Evolutionary conservation across 2,329 filamentous ascomycete species (phyloP).

Genomic region (Colletotrichum filicis): DNA sequence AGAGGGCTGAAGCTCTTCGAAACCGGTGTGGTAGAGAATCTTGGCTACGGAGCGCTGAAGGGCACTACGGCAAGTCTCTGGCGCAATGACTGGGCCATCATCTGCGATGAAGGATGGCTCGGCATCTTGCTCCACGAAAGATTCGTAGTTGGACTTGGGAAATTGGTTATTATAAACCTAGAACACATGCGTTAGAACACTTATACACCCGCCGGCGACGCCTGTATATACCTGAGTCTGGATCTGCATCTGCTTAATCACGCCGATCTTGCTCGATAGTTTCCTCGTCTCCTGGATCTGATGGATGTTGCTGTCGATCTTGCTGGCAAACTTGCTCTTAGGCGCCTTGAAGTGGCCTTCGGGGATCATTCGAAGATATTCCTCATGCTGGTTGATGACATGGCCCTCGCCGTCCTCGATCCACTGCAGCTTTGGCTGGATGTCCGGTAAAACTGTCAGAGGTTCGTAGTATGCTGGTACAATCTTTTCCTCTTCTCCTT

Average conservation of each 20-base stretch:
- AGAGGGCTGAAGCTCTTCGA: constrained; percentile 96
- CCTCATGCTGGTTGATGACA: constrained; percentile 87
- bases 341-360: constrained; percentile 81
- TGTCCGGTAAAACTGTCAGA: constrained; percentile 85
- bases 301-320: constrained; percentile 89
- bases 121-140: constrained; percentile 87
- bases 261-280: constrained; percentile 93
- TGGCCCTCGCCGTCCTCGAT: constrained; percentile 89
- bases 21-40: constrained; percentile 94
- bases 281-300: constrained; percentile 98
- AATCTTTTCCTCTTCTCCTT: constrained; percentile 84
- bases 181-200: constrained; percentile 8
- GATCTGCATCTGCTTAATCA: constrained; percentile 99
- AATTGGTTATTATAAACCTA: constrained; percentile 98
- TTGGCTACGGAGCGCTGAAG: constrained; percentile 93
- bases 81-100: constrained; percentile 87
- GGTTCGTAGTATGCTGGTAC: constrained; percentile 96
- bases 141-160: constrained; percentile 91
- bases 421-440: constrained; percentile 84
- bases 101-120: constrained; percentile 91
- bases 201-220: neutral
- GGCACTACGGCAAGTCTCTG: constrained; percentile 83
- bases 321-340: constrained; percentile 77
- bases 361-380: constrained; percentile 83
- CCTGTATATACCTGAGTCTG: constrained; percentile 81